Evolutionary conservation across 208 protist genomes (phyloP).

Genomic region (Naegleria lovaniensis): DNA sequence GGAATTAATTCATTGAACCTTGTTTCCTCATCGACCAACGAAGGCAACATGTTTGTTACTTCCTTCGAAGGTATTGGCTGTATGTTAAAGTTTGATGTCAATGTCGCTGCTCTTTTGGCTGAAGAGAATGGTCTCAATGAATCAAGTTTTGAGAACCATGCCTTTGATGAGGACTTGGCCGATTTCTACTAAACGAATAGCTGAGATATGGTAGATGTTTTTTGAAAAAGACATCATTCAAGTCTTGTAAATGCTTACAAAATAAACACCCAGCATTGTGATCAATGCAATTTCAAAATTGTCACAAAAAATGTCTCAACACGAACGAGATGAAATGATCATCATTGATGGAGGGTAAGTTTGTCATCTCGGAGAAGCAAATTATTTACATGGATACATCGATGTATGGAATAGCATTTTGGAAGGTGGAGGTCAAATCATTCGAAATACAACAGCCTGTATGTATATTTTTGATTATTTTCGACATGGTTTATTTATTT

Average conservation of each 20-base stretch:
- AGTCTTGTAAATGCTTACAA: too few species aligned
- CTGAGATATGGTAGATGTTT: too few species aligned
- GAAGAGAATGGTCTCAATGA: background rate
- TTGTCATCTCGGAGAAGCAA: background rate
- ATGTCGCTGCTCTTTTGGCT: background rate
- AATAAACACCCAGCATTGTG: too few species aligned
- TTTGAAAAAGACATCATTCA: too few species aligned
- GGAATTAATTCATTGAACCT: slow-evolving; percentile 65
- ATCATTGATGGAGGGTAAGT: background rate
- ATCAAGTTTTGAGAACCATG: background rate
- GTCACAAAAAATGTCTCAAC: too few species aligned
- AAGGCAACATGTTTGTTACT: slow-evolving; percentile 93
- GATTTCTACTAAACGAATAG: background rate
- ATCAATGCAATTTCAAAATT: too few species aligned
- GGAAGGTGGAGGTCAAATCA: slow-evolving; percentile 23
- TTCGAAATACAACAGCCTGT: background rate
- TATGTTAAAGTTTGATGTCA: slow-evolving; percentile 44
- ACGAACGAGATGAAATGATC: background rate
- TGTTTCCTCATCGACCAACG: slow-evolving; percentile 82
- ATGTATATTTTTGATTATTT: background rate
- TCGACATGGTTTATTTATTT: too few species aligned
- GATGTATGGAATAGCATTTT: background rate
- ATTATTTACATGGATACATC: too few species aligned
- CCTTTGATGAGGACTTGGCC: background rate
- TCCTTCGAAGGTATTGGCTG: slow-evolving; percentile 96